Conservation (phyloP, 371 early-diverging fungal species). For the Mortierella polycephala region DNA sequence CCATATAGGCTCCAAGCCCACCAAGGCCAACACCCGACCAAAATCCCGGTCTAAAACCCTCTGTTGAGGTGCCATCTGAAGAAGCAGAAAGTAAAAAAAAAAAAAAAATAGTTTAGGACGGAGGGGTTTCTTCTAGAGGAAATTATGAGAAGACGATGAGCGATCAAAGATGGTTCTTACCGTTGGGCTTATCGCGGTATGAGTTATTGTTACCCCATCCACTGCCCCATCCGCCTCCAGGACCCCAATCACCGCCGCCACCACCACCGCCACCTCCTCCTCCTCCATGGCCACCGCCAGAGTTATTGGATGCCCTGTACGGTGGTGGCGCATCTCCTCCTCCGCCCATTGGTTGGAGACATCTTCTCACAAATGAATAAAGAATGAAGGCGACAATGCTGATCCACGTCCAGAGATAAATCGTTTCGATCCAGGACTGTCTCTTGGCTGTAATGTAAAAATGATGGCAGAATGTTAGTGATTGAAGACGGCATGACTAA, state of each 20-base stretch:
- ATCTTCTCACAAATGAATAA: constrained; percentile 20
- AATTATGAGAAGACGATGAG: background rate
- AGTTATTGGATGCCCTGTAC: constrained; percentile 26
- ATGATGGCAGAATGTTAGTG: background rate
- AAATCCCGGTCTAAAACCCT: constrained; percentile 52
- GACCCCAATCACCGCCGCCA: constrained; percentile 29
- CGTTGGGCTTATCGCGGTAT: constrained; percentile 20
- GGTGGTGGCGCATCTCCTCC: constrained; percentile 43
- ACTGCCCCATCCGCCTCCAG: constrained; percentile 38
- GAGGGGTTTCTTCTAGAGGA: background rate
- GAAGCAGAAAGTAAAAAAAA: background rate
- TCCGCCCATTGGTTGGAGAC: constrained; percentile 13
- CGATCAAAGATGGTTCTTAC: constrained; percentile 5
- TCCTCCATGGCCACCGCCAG: constrained; percentile 33
- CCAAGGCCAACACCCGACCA: constrained; percentile 57
- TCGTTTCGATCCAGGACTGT: constrained; percentile 21
- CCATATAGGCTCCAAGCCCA: constrained; percentile 44
- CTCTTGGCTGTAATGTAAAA: constrained; percentile 14
- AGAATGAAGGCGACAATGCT: constrained; percentile 19
- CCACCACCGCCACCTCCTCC: constrained; percentile 42
- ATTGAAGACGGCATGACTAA: background rate
- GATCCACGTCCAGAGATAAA: constrained; percentile 19
- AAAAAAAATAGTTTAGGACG: background rate
- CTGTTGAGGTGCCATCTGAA: background rate
- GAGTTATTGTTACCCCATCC: constrained; percentile 29